Base-by-base conservation (phyloP, 371 early-diverging fungal species). In the Dichotomocladium elegans region DNA sequence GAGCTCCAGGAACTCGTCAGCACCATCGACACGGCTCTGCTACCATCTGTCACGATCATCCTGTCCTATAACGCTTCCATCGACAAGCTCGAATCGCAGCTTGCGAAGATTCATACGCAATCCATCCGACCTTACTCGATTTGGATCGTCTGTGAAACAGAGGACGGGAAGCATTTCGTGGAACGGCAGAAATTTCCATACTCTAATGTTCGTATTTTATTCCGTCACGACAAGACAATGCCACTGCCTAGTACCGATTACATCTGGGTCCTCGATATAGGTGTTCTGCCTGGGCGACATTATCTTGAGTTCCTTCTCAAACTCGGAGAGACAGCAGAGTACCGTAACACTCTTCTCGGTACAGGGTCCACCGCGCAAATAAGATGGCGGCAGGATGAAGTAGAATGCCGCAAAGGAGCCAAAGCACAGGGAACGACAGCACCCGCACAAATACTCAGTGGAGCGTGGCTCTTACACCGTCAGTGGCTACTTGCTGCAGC, bases 401-500 rank as follows among this genome's bases (percentile, higher is more conserved):
- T 15, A 9, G 37, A 37, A 7, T n/a, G 37, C 15, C 2, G 7
- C 7, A 15, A 17, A 17, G 15, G 17, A 37, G n/a, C 17, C 37
- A 37, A 37, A 37, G 37, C 37, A n/a, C 37, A 37, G n/a, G n/a
- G 37, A 37, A 21, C 37, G 21, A 37, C 37, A 37, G 21, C 37
- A 37, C n/a, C 37, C n/a, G 37, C 37, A 37, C 37, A 37, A 37
- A 37, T 21, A n/a, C 17, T 35, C 10, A 15, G 35, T 25, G 4
- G 26, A 15, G 25, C 35, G n/a, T 48, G 49, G 49, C 31, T 48
- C 11, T 35, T 48, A 35, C 49, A 35, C 22, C n/a, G 26, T 10
- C 31, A 48, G 15, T 48, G 49, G 49, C 35, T 48, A 8, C n/a
- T n/a, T n/a, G n/a, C n/a, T n/a, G 9, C 49, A 25, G 49, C 49